Base-by-base conservation (phyloP, 2,329 filamentous ascomycete genomes). In the Dryadomyces quercus-mongolicae region DNA sequence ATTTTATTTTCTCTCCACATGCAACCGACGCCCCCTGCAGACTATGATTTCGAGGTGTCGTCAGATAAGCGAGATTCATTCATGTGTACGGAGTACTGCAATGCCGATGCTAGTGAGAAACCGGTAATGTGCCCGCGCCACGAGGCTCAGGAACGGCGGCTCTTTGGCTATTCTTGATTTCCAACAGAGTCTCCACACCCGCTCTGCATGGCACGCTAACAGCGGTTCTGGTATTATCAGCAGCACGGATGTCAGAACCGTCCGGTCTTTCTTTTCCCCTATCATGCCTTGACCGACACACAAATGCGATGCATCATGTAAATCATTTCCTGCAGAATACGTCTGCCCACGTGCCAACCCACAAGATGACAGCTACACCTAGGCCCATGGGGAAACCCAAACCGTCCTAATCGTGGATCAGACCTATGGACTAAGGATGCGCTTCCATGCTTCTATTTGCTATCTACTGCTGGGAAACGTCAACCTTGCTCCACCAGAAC, bases 401-500 rank as follows among this genome's bases (percentile, higher is more conserved):
- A 4, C 8, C 25, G 25, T 31, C 25, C 25, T 31, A 8, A 8
- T 31, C 25, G 25, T 31, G 25, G 25, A 4, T 31, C 25, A 40
- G 36, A 13, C 4, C 10, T 40, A 40, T 40, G 10, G 10, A 40
- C 36, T 13, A 9, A 16, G 4, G 15, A 40, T 40, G 15, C 15
- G 10, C 15, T 40, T 13, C 36, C 15, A 13, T 40, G 3, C 15
- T 12, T 40, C 36, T 2, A 12, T 16, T 12, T 16, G 10, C 36
- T 12, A 12, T 16, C 42, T 44, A 55, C 65, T 53, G 51, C 44
- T 53, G 51, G 9, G 51, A 53, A 12, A 48, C 44, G 5, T 47
- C 44, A 31, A 70, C 68, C 53, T 70, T 70, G 44, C 63, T 67
- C 68, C 67, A 75, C 74, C 74, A 76, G 54, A 76, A 77, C 18